A percentile compares a stretch with the other conserved stretches of the same genome.
Conservation (phyloP, 306 rosid species). For the Cicer pinnatifidum region DNA sequence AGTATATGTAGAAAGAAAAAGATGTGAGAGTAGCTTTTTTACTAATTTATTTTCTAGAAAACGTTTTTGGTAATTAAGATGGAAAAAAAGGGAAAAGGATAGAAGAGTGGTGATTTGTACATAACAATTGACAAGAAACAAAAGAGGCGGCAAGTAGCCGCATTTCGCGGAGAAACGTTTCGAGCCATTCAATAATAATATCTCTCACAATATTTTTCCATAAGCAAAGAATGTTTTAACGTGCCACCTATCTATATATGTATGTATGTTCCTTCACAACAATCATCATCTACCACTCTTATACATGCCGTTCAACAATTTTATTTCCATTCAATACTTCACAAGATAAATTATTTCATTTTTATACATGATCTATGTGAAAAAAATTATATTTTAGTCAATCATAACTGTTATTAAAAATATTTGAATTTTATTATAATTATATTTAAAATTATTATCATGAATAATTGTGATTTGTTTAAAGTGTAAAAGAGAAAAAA, state of each 20-base stretch:
- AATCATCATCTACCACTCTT: slow-evolving; percentile 19
- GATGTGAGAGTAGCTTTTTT: slow-evolving; percentile 9
- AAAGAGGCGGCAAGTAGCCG: slow-evolving; percentile 94
- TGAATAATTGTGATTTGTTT: too few relatives aligned
- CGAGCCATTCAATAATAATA: slow-evolving; percentile 37
- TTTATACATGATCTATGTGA: too few relatives aligned
- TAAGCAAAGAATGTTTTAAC: slow-evolving; percentile 46
- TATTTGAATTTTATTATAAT: too few relatives aligned
- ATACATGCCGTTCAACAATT: slow-evolving; percentile 6
- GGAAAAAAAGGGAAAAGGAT: neutral
- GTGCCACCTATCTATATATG: slow-evolving; percentile 1
- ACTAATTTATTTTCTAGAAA: neutral
- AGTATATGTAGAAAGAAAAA: neutral
- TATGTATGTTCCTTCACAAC: slow-evolving; percentile 22
- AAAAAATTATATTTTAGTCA: too few relatives aligned
- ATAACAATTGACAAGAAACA: slow-evolving; percentile 55
- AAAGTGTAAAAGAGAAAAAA: too few relatives aligned
- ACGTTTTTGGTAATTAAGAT: too few relatives aligned
- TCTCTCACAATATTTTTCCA: neutral
- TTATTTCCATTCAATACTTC: neutral
- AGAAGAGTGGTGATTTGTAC: slow-evolving; percentile 31
- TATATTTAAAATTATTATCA: too few relatives aligned
- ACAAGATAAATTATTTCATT: too few relatives aligned
- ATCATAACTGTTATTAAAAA: too few relatives aligned
- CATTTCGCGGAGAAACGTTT: slow-evolving; percentile 83